Base-by-base conservation (phyloP, 2,329 filamentous ascomycete genomes). In the Trichophyton verrucosum region DNA sequence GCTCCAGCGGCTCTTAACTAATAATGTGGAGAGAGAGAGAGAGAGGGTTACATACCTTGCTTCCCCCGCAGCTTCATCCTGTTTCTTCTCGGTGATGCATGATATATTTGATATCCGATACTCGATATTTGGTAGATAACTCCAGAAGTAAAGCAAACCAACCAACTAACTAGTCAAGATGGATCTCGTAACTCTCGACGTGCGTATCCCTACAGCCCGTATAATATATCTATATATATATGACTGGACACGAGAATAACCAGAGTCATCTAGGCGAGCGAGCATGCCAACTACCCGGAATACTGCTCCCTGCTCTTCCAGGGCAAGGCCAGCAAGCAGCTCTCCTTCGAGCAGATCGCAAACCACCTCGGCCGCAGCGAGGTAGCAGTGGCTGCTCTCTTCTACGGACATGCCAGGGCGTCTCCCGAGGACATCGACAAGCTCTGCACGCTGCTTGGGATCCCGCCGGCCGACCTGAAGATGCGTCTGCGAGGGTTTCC, bases 351-450 rank as follows among this genome's bases (percentile, higher is more conserved):
- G 71, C 76, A 82, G 49, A 91, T 96, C 68, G 89, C 84, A 58
- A 75, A 84, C 66, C 79, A 85, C 33, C 80, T 96, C 60, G 85
- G 84, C 64, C 87, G 91, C 65, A 85, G 86, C 70, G 88, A 96
- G 75, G 88, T 96, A 47, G 89, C 89, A 46, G 83, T 88, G 2
- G 91, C 91, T 1, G 91, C 91, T 1, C 78, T 96, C 64, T 96
- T 96, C 81, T 96, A 96, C 73, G 91, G 91, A 33, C 89, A 94
- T 73, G 85, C 87, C 4, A 83, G 83, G 67, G 88, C 89, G 0
- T 87, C 85, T 0, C 69, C 81, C 0, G 86, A 88, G 64, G 89
- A 94, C 66, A 80, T 83, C 65, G 73, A 81, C 61, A 86, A 83
- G 62, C 82, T 96, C 1, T 82, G 87, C 1, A 68, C 79, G 46